Conservation (phyloP, 176 grass and related monocot species). For the Aechmea fasciata region DNA sequence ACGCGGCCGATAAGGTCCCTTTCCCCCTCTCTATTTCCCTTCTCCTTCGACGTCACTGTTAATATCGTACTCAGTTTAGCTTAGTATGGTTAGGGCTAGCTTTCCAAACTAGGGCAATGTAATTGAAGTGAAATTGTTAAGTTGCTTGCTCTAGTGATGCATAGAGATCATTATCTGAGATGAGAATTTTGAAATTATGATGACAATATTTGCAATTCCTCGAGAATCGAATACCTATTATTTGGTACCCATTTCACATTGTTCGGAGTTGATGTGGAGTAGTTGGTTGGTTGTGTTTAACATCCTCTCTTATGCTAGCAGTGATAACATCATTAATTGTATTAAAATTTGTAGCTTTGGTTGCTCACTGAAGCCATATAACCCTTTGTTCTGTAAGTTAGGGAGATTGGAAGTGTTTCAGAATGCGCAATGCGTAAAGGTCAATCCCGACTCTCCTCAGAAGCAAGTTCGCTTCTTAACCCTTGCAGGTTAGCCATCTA, state of each 20-base stretch:
- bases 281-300: no score
- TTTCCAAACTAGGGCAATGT: no score
- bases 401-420: slow-evolving; percentile 52
- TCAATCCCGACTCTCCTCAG: slow-evolving; percentile 83
- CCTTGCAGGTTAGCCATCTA: slow-evolving; percentile 43
- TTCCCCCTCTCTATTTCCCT: not conserved
- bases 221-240: no score
- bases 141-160: not conserved
- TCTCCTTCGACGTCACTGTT: not conserved
- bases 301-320: not conserved
- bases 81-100: not conserved
- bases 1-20: slow-evolving; percentile 47
- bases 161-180: not conserved
- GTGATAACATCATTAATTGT: not conserved
- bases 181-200: no score
- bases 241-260: no score
- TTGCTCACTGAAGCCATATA: not conserved
- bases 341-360: not conserved
- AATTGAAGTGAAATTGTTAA: not conserved
- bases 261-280: no score
- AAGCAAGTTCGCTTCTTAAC: slow-evolving; percentile 89
- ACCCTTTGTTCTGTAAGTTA: slow-evolving; percentile 26
- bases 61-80: not conserved
- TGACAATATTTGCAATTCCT: no score
- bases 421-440: slow-evolving; percentile 62